Evolutionary conservation across 2,329 filamentous ascomycete species (phyloP).

Genomic region (Zymoseptoria pseudotritici): DNA sequence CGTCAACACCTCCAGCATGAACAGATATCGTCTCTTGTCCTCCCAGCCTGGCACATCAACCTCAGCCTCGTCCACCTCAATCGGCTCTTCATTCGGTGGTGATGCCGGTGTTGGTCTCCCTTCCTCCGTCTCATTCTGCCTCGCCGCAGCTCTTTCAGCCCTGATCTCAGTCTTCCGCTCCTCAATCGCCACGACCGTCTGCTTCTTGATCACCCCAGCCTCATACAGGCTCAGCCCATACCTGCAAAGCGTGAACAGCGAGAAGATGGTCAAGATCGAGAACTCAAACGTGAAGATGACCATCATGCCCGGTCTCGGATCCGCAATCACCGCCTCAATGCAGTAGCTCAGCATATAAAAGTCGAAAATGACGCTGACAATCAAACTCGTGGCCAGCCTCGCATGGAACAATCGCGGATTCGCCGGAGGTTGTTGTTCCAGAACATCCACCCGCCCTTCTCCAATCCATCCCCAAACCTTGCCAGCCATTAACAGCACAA

Average conservation of each 20-base stretch:
- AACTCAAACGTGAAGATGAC: slow-evolving; percentile 99
- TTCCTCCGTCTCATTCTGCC: slow-evolving; percentile 25
- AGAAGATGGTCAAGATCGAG: slow-evolving; percentile 73
- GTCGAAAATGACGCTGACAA: slow-evolving; percentile 74
- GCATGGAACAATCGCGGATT: slow-evolving; percentile 85
- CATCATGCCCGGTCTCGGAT: slow-evolving; percentile 97
- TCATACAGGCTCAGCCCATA: slow-evolving; percentile 76
- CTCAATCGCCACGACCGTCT: slow-evolving; percentile 62
- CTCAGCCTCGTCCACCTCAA: slow-evolving; percentile 82
- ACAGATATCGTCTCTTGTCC: slow-evolving; percentile 84
- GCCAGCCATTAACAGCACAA: slow-evolving; percentile 80
- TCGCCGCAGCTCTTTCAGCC: slow-evolving; percentile 41
- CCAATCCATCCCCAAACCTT: slow-evolving; percentile 99
- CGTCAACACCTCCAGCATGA: slow-evolving; percentile 70
- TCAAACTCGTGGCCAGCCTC: slow-evolving; percentile 69
- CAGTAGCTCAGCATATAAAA: slow-evolving; percentile 73
- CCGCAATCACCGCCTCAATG: slow-evolving; percentile 71
- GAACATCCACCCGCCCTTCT: slow-evolving; percentile 83
- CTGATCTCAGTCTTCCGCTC: slow-evolving; percentile 62
- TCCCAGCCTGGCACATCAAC: slow-evolving; percentile 96
- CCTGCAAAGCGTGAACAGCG: slow-evolving; percentile 67
- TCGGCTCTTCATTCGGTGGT: slow-evolving; percentile 51
- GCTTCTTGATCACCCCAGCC: slow-evolving; percentile 63
- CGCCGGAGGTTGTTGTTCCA: slow-evolving; percentile 89
- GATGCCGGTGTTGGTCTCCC: slow-evolving; percentile 35